A percentile compares a stretch with the other conserved stretches of the same genome.
phyloP scores from a whole-genome alignment of 371 early-diverging fungal genomes.

The Syncephalastrum sp. region DNA sequence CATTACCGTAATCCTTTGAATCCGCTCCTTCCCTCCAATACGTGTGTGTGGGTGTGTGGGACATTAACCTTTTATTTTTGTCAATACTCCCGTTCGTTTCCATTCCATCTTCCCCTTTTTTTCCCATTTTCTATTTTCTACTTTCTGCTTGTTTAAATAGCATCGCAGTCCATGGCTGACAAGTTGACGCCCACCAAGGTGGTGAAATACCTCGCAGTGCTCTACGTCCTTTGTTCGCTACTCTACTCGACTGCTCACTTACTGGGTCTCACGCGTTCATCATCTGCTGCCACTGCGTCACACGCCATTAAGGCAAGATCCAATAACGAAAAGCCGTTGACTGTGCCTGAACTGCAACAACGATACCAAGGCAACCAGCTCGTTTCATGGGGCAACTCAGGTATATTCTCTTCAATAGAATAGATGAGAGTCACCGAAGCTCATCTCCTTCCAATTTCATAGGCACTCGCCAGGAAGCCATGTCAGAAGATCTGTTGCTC shows the following conservation, averaged over 20 bases:
- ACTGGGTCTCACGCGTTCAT: constrained; percentile 14
- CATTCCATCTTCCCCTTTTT: not conserved
- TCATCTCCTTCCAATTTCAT: not conserved
- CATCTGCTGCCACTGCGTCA: not conserved
- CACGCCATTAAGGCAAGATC: constrained; percentile 1
- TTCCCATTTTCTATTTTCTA: not conserved
- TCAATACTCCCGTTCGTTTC: not conserved
- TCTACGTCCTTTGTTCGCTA: constrained; percentile 27
- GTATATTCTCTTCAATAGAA: constrained; percentile 3
- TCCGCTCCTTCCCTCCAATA: too few species aligned
- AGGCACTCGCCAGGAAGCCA: constrained; percentile 11
- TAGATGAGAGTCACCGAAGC: too few species aligned
- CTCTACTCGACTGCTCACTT: constrained; percentile 32
- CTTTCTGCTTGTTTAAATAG: not conserved
- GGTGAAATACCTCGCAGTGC: constrained; percentile 22
- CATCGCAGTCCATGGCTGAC: constrained; percentile 16
- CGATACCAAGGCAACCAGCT: constrained; percentile 22
- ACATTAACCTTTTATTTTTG: not conserved
- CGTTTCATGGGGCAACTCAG: constrained; percentile 23
- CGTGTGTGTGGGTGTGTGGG: too few species aligned
- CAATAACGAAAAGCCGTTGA: constrained; percentile 7
- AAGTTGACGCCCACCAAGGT: constrained; percentile 11
- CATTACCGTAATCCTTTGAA: too few species aligned
- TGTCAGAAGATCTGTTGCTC: constrained; percentile 49
- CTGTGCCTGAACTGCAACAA: constrained; percentile 21